Conservation (phyloP, 495 filamentous ascomycete species). For the Pyrenopolyporus hunteri region DNA sequence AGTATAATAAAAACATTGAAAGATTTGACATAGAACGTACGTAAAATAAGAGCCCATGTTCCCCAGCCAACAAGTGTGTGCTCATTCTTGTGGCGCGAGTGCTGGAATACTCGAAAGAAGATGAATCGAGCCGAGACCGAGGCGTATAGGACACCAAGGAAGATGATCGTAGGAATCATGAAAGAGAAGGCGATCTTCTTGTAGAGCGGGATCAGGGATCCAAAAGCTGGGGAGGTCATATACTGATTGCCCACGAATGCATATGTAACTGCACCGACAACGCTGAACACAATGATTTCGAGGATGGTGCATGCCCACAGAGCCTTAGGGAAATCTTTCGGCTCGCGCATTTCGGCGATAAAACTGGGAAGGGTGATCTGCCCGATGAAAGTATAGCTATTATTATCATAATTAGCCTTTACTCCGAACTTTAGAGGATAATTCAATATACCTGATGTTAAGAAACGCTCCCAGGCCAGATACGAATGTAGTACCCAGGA, state of each 20-base stretch:
- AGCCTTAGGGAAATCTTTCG: constrained; percentile 85
- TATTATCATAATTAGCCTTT: constrained; percentile 8
- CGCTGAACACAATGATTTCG: constrained; percentile 79
- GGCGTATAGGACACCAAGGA: constrained; percentile 85
- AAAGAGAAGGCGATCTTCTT: constrained; percentile 88
- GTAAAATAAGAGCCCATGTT: constrained; percentile 74
- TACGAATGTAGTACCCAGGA: constrained; percentile 77
- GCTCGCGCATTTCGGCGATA: constrained; percentile 90
- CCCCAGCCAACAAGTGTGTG: constrained; percentile 85
- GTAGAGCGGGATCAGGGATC: constrained; percentile 72
- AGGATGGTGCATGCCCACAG: constrained; percentile 85
- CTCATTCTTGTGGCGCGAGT: constrained; percentile 73
- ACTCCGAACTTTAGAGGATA: background rate
- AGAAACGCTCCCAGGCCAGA: constrained; percentile 80
- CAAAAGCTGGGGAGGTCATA: constrained; percentile 80
- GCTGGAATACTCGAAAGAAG: constrained; percentile 82
- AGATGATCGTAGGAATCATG: constrained; percentile 92
- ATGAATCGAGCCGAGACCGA: constrained; percentile 86
- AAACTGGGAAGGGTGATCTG: constrained; percentile 91
- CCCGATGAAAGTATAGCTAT: constrained; percentile 86
- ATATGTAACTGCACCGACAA: constrained; percentile 78
- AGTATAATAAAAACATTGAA: constrained; percentile 1
- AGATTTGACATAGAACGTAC: constrained; percentile 26
- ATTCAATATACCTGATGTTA: constrained; percentile 63
- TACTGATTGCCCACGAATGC: constrained; percentile 85